phyloP scores from a whole-genome alignment of 495 filamentous ascomycete genomes.

The Monascus purpureus region DNA sequence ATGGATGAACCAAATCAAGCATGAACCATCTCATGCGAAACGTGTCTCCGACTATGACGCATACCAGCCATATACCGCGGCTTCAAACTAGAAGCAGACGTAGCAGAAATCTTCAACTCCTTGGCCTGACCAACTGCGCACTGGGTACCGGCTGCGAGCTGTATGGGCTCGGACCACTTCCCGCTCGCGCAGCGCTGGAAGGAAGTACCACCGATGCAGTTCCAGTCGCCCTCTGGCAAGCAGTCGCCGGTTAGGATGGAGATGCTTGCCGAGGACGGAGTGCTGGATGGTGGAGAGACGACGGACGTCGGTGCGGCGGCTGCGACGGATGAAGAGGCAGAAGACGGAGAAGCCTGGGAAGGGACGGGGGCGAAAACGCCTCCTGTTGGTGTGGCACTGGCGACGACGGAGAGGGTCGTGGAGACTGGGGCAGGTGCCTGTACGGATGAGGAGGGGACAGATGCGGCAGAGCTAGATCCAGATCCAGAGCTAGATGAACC shows the following conservation, averaged over 20 bases:
- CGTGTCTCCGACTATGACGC: slow-evolving; percentile 17
- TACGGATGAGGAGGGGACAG: slow-evolving; percentile 3
- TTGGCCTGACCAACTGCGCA: slow-evolving; percentile 40
- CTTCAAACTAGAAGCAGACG: slow-evolving; percentile 10
- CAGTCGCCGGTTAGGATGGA: slow-evolving; percentile 26
- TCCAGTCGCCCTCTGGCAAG: slow-evolving; percentile 36
- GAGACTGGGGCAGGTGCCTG: neutral
- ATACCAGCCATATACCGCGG: slow-evolving; percentile 17
- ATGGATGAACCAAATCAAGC: too few relatives aligned
- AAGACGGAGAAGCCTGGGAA: neutral
- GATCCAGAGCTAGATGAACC: slow-evolving; percentile 5
- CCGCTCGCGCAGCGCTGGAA: slow-evolving; percentile 52
- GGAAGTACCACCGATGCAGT: slow-evolving; percentile 45
- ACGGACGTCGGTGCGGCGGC: slow-evolving; percentile 7
- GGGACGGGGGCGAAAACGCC: neutral
- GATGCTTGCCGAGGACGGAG: too few relatives aligned
- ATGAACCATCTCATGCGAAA: slow-evolving; percentile 9
- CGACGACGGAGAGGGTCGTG: slow-evolving; percentile 1
- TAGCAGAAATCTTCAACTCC: slow-evolving; percentile 23
- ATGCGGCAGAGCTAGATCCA: slow-evolving; percentile 3
- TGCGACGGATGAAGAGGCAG: slow-evolving; percentile 1
- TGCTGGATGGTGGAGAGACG: too few relatives aligned
- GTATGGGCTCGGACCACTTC: slow-evolving; percentile 37
- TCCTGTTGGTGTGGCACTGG: slow-evolving; percentile 8
- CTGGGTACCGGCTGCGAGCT: slow-evolving; percentile 43